These are phyloP conservation scores for Haematococcus lacustris DNA, from an alignment of 139 green algal species.

Conservation along the genomic window DNA sequence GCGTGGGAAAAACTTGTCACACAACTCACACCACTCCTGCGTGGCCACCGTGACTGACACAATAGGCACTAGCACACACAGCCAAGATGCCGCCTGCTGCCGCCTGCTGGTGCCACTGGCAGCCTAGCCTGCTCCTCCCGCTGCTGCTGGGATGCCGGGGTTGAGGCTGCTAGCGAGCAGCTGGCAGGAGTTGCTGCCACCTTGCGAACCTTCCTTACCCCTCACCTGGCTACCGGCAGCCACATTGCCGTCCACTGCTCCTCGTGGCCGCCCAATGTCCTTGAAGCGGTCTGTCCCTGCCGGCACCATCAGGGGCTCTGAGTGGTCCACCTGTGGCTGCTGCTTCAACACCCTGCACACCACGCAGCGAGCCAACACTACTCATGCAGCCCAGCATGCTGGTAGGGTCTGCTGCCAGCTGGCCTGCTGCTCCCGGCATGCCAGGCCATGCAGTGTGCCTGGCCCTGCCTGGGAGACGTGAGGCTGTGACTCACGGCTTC, in stretches of 20 bases:
- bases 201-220: not conserved
- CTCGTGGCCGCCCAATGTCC: slow-evolving; percentile 41
- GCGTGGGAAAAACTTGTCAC: slow-evolving; percentile 33
- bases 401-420: no score
- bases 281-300: slow-evolving; percentile 38
- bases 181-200: not conserved
- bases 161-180: not conserved
- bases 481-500: slow-evolving; percentile 57
- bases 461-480: no score
- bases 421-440: no score
- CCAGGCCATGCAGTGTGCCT: no score
- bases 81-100: no score
- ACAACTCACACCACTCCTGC: slow-evolving; percentile 35
- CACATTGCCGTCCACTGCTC: slow-evolving; percentile 25
- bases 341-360: slow-evolving; percentile 34
- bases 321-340: slow-evolving; percentile 30
- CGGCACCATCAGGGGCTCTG: slow-evolving; percentile 37
- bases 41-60: not conserved
- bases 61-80: not conserved
- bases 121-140: not conserved
- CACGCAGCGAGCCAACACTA: no score
- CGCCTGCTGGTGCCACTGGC: not conserved
- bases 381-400: no score
- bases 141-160: not conserved
- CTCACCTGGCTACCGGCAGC: slow-evolving; percentile 8